Evolutionary conservation across 768 basidiomycete species (phyloP).

Genomic region (Scleroderma bovista): DNA sequence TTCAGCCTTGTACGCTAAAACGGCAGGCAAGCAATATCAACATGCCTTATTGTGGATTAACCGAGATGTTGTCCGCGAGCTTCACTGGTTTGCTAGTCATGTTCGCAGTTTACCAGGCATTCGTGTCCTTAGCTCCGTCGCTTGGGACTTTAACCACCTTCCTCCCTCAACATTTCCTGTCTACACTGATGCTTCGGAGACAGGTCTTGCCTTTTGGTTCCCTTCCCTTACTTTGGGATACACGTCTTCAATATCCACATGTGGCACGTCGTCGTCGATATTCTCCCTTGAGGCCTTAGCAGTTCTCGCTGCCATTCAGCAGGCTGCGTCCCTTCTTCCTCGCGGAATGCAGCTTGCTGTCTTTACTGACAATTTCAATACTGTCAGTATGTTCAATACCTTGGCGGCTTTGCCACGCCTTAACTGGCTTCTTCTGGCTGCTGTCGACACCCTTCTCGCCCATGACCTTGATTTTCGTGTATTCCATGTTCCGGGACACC

Average conservation of each 20-base stretch:
- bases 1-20: slow-evolving; percentile 30
- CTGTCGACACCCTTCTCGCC: no score
- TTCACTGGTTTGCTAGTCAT: slow-evolving; percentile 27
- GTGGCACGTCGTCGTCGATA: not conserved
- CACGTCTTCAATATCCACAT: not conserved
- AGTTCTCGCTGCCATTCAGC: slow-evolving; percentile 6
- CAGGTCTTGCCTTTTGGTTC: slow-evolving; percentile 4
- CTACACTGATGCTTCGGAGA: slow-evolving; percentile 20
- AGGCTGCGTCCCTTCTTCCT: not conserved
- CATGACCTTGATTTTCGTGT: no score
- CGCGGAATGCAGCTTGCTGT: slow-evolving; percentile 1
- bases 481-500: no score
- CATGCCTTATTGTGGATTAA: slow-evolving; percentile 2
- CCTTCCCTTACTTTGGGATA: not conserved
- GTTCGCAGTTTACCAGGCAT: no score
- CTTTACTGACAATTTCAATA: slow-evolving; percentile 28
- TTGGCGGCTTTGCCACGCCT: slow-evolving; percentile 6
- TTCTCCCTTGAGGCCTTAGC: slow-evolving; percentile 13
- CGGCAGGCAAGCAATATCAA: slow-evolving; percentile 14
- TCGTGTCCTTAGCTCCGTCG: slow-evolving; percentile 14
- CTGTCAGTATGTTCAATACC: slow-evolving; percentile 27
- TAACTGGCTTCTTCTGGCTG: not conserved
- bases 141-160: slow-evolving; percentile 7
- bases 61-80: not conserved
- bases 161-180: not conserved